These are phyloP conservation scores for Zelonia costaricensis DNA, from an alignment of 208 protist genomes.

Conservation along the genomic window DNA sequence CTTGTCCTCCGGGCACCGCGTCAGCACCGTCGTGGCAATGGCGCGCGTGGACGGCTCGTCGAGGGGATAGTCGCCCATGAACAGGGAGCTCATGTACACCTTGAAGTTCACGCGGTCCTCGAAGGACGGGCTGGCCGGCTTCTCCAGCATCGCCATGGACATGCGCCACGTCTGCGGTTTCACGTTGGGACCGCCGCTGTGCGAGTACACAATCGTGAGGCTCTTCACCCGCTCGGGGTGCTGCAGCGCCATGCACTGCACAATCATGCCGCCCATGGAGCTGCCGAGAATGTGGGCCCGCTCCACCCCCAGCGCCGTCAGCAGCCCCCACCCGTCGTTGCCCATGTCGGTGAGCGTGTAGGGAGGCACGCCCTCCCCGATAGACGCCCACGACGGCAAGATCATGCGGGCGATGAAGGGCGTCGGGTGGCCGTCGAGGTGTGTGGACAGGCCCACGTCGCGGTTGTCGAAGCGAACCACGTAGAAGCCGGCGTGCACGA, in stretches of 20 bases:
- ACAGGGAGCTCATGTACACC: slow-evolving; percentile 21
- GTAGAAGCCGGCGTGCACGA: slow-evolving; percentile 48
- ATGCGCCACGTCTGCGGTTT: slow-evolving; percentile 35
- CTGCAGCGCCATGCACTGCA: slow-evolving; percentile 62
- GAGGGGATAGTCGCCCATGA: slow-evolving; percentile 38
- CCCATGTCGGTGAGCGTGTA: slow-evolving; percentile 81
- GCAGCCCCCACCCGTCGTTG: slow-evolving; percentile 49
- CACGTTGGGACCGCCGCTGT: slow-evolving; percentile 44
- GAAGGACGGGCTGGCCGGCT: slow-evolving; percentile 28
- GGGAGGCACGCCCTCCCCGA: slow-evolving; percentile 40
- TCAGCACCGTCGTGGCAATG: slow-evolving; percentile 12
- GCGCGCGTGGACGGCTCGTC: slow-evolving; percentile 24
- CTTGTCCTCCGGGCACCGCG: slow-evolving; percentile 37
- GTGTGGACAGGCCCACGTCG: slow-evolving; percentile 69
- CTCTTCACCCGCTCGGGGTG: slow-evolving; percentile 46
- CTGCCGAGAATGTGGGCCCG: slow-evolving; percentile 59
- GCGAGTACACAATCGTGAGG: slow-evolving; percentile 54
- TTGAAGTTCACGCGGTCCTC: slow-evolving; percentile 54
- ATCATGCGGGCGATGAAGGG: slow-evolving; percentile 40
- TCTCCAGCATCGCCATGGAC: slow-evolving; percentile 40
- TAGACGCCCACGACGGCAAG: slow-evolving; percentile 45
- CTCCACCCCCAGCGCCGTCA: slow-evolving; percentile 49
- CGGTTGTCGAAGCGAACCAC: slow-evolving; percentile 81
- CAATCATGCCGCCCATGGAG: slow-evolving; percentile 84
- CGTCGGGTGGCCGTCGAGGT: slow-evolving; percentile 37